Conservation (phyloP, 2,329 filamentous ascomycete species). For the Tolypocladium tundrense region DNA sequence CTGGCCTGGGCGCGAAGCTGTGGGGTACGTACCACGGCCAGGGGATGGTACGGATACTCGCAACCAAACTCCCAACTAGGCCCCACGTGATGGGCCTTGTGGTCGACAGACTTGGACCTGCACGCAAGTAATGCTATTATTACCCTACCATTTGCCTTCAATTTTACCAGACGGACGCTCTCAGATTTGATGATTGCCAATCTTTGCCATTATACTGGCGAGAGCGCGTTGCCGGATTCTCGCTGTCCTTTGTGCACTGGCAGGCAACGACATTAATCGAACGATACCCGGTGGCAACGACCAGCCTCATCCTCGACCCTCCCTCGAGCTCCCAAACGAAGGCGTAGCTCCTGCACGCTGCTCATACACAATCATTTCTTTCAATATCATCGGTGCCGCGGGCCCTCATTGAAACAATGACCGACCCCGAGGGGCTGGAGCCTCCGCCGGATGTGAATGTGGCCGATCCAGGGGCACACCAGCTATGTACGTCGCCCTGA, state of each 20-base stretch:
- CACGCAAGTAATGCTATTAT: neutral
- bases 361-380: too few relatives aligned
- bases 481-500: conserved; percentile 35
- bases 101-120: neutral
- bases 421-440: conserved; percentile 18
- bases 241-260: neutral
- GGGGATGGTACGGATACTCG: neutral
- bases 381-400: neutral
- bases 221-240: neutral
- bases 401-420: conserved; percentile 11
- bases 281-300: neutral
- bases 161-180: neutral
- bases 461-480: conserved; percentile 48
- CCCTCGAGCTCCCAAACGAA: neutral
- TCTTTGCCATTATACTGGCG: neutral
- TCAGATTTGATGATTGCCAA: neutral
- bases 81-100: conserved; percentile 5
- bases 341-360: neutral
- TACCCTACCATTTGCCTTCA: neutral
- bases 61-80: neutral
- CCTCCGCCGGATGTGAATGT: conserved; percentile 20
- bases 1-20: neutral
- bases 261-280: neutral
- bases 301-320: neutral
- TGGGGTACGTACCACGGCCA: neutral